Evolutionary conservation across 441 rosid genomes (phyloP).

Genomic region (Viola pubescens): DNA sequence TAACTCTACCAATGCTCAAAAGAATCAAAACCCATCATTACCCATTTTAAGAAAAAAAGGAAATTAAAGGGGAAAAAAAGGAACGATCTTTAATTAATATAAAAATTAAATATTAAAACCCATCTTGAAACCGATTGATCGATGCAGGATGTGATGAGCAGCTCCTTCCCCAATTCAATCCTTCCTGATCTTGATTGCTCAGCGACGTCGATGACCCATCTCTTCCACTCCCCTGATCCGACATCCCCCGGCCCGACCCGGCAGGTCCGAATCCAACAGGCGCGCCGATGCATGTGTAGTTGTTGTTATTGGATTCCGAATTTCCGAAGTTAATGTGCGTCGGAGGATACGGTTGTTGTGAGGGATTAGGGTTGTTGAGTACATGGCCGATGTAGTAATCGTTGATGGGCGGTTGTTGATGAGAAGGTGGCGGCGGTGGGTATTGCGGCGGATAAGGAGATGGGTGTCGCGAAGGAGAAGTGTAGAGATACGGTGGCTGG

Average conservation of each 20-base stretch:
- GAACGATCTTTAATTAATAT: conserved; percentile 15
- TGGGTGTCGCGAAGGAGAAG: conserved; percentile 38
- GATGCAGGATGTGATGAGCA: conserved; percentile 26
- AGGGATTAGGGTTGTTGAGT: conserved; percentile 20
- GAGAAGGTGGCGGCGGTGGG: conserved; percentile 9
- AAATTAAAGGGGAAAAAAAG: conserved; percentile 1
- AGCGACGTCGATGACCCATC: conserved; percentile 19
- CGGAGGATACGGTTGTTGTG: conserved; percentile 33
- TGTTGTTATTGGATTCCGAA: conserved; percentile 28
- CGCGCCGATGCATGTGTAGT: conserved; percentile 72
- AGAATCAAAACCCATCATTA: conserved; percentile 16
- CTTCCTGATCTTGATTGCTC: conserved; percentile 27
- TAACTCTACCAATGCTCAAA: too few relatives aligned
- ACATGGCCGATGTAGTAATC: conserved; percentile 59
- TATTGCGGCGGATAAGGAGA: conserved; percentile 35
- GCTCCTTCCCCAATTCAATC: conserved; percentile 32
- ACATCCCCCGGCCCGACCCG: conserved; percentile 24
- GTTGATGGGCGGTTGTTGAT: conserved; percentile 22
- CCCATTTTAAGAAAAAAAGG: conserved; percentile 15
- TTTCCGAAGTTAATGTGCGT: conserved; percentile 24
- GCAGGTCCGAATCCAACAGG: conserved; percentile 41
- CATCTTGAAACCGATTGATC: conserved; percentile 48
- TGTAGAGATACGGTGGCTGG: conserved; percentile 35
- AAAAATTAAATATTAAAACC: conserved; percentile 19
- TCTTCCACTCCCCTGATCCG: conserved; percentile 22